Conservation (phyloP, 768 basidiomycete species). For the Leccinum ochraceum region DNA sequence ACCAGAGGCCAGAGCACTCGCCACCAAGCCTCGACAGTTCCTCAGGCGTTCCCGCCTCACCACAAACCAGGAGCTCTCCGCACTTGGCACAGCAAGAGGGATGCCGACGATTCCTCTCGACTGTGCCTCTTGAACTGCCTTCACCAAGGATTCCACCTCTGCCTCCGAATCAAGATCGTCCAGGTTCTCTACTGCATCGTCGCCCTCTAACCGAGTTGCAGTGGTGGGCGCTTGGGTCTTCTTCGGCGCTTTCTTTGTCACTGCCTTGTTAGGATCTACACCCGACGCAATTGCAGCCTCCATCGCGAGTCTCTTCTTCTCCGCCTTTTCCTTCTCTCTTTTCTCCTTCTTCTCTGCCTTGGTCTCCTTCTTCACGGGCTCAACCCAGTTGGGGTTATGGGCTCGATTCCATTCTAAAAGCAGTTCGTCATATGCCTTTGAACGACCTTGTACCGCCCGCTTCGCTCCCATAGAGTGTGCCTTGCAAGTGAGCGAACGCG, state of each 20-base stretch:
- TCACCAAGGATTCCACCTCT: constrained; percentile 75
- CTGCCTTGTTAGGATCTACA: constrained; percentile 44
- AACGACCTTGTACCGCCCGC: constrained; percentile 85
- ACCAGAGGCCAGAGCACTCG: constrained; percentile 45
- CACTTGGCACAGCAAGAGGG: constrained; percentile 71
- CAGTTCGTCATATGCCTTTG: constrained; percentile 80
- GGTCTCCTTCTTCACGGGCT: constrained; percentile 82
- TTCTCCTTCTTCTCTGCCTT: constrained; percentile 89
- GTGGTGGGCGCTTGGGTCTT: constrained; percentile 57
- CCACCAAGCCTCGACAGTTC: constrained; percentile 57
- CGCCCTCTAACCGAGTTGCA: constrained; percentile 53
- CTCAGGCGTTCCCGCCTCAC: constrained; percentile 65
- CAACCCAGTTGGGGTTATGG: constrained; percentile 85
- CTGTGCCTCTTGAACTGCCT: constrained; percentile 56
- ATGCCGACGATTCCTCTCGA: constrained; percentile 59
- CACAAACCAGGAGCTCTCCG: constrained; percentile 81
- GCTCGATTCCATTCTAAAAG: constrained; percentile 90
- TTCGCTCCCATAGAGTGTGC: constrained; percentile 98
- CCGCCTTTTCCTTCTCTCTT: constrained; percentile 75
- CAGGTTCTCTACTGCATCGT: constrained; percentile 66
- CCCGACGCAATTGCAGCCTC: constrained; percentile 71
- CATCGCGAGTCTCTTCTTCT: constrained; percentile 73
- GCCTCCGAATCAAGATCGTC: constrained; percentile 84
- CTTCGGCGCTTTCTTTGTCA: constrained; percentile 63
- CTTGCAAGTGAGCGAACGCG: constrained; percentile 95